Base-by-base conservation (phyloP, 306 rosid species). In the Lathyrus sativus region DNA sequence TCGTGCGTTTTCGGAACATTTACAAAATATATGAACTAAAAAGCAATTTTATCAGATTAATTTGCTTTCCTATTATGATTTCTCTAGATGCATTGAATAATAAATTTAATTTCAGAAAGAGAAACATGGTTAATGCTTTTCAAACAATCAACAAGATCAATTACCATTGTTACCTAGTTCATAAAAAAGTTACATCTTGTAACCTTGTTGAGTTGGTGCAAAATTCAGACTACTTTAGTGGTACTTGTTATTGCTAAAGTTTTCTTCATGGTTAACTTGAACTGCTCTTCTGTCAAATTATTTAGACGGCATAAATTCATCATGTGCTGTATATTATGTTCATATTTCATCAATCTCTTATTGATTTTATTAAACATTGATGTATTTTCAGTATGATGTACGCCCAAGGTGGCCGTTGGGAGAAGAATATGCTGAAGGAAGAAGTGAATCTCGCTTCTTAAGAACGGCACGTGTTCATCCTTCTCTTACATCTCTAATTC, bases 331-430 rank as follows among this genome's bases (percentile, higher is more conserved):
- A 54, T 35, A 24, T 7, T 54, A 28, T 53, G 43, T 59, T 62
- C 37, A 11, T 29, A 66, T 62, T 68, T 51, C 22, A 7, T 12
- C 8, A 11, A 3, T 31, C 26, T 35, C 58, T 42, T 63, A 12
- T 3, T 15, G 39, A 55, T 6, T 50, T 46, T 69, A 19, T 65
- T 12, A 6, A 12, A 73, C 54, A 60, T 43, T 61, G 12, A 18
- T 29, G 45, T 14, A 8, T 51, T 66, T 66, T 58, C 90, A 90
- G 97, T 86, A 73, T 74, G 98, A 90, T 76, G 22, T 93, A 70
- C 88, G 98, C 51, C 98, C 97, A 43, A 81, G 96, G 76, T 93
- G 98, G 98, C 98, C 98, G 0, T 54, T 93, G 49, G 98, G 98
- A 58, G 96, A 90, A 77, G 96, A 88, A 81, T 80, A 85, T 54